Evolutionary conservation across 148 eudicot species (phyloP), one percentile per base, ranked within the genome.

Genomic region (Silene uniflora): DNA sequence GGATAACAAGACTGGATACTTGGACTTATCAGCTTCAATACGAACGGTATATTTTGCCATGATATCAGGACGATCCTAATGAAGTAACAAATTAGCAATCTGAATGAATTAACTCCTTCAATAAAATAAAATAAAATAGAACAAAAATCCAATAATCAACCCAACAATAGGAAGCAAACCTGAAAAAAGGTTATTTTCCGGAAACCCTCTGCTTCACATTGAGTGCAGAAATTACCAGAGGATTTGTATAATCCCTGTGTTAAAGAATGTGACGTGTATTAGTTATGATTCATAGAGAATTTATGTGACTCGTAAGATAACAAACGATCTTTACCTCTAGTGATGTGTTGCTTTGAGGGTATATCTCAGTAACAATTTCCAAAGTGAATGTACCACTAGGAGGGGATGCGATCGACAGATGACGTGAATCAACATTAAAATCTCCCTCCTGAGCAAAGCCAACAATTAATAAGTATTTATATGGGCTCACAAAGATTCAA

Each of bases 121-220:
- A 23, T 47, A 3, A 22, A 62, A 23, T 1, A 24, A 24, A 22
- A 24, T 3, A 62, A 59, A 59, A 0, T 5, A 22, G 14, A 69
- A 8, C 56, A 52, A 47, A 72, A 29, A 35, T 52, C 24, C 47
- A 59, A n/a, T 9, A 59, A 32, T 13, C 25, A 24, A 73, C 74
- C 52, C 2, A 70, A 42, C 35, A 54, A 16, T 54, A 54, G 23
- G 12, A 71, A 39, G n/a, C 18, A 16, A 76, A 92, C 99, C 98
- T 92, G 99, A 84, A 87, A 96, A 82, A 85, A 96, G 69, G 98
- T 92, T 77, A 96, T 96, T 81, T 91, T 96, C 3, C 99, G 90
- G 80, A 96, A 96, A 80, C 99, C 99, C 81, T 96, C 99, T 22
- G 99, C 98, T 83, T 96, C 99, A 82, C 99, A 96, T 75, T 96